Evolutionary conservation across 257 asterid genomes (phyloP).

Genomic region (Solanum etuberosum): DNA sequence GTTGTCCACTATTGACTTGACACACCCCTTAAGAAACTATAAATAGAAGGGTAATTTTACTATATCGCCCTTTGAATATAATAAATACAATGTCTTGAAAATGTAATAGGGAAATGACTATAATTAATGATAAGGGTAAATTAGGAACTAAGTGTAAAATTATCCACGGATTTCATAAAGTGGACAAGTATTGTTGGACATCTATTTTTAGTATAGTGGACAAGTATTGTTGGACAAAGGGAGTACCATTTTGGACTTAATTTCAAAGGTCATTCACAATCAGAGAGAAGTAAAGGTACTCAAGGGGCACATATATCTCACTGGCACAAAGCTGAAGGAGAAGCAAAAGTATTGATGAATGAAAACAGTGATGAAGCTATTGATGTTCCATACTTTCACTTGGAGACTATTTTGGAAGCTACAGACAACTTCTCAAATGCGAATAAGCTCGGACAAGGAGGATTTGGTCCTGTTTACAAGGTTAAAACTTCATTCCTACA

Average conservation of each 20-base stretch:
- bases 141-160: too few species aligned
- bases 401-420: neutral
- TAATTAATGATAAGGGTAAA: too few species aligned
- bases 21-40: too few species aligned
- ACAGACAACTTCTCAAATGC: conserved; percentile 1
- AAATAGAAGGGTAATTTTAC: too few species aligned
- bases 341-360: neutral
- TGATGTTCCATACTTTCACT: neutral
- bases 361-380: neutral
- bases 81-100: too few species aligned
- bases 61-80: too few species aligned
- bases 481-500: neutral
- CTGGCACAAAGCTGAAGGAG: neutral
- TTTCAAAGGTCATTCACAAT: neutral
- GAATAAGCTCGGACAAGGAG: neutral
- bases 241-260: neutral
- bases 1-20: too few species aligned
- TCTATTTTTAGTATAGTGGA: too few species aligned
- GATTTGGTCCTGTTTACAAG: conserved; percentile 7
- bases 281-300: neutral
- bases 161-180: too few species aligned
- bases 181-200: too few species aligned
- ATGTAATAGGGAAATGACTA: too few species aligned
- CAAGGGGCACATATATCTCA: neutral
- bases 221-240: too few species aligned